Conservation (phyloP, 345 rosid species). For the Syzygium aromaticum region DNA sequence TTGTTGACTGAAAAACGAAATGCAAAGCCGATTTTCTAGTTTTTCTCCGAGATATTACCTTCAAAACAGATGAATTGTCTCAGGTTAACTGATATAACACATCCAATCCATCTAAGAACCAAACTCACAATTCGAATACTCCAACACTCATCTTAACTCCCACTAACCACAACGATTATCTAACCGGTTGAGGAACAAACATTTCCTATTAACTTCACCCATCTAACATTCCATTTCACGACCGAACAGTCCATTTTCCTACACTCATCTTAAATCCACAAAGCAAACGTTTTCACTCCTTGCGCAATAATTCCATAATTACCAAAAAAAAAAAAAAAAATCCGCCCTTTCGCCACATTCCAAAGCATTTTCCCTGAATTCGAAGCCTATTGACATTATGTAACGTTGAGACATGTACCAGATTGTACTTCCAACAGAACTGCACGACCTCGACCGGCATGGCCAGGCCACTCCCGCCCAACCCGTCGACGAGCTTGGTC, state of each 20-base stretch:
- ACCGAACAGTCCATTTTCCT: neutral
- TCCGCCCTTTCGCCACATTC: neutral
- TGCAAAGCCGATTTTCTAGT: neutral
- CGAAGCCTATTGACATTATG: neutral
- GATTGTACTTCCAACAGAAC: conserved; percentile 89
- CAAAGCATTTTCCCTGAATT: neutral
- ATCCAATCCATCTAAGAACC: neutral
- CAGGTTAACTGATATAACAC: neutral
- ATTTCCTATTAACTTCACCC: neutral
- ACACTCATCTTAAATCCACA: neutral
- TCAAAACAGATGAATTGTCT: neutral
- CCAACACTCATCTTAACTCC: neutral
- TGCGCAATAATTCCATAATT: neutral
- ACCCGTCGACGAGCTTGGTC: conserved; percentile 70
- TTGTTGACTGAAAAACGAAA: neutral
- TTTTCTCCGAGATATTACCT: neutral
- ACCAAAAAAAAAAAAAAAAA: neutral
- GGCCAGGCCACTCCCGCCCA: conserved; percentile 89
- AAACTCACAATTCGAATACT: neutral
- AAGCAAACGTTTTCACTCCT: neutral
- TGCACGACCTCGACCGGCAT: conserved; percentile 97
- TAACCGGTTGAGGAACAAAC: neutral
- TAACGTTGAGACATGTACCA: conserved; percentile 7
- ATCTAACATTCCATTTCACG: neutral
- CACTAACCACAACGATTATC: neutral